Base-by-base conservation (phyloP, 306 rosid genomes). In the Vigna radiata region DNA sequence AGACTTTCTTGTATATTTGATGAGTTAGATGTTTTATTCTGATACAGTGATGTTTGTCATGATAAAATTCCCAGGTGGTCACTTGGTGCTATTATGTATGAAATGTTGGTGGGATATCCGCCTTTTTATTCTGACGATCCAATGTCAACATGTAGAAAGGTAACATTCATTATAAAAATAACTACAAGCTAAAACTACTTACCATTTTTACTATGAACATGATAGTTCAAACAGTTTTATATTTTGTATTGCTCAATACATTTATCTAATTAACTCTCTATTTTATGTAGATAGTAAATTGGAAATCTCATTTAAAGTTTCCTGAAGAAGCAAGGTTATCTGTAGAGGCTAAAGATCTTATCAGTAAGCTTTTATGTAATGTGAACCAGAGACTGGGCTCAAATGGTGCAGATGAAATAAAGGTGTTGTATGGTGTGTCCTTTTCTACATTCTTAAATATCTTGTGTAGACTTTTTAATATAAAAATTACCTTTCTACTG, bases 41-140 rank as follows among this genome's bases (percentile, higher is more conserved):
- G 82, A 79, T 15, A 47, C 17, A 48, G 41, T 64, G 56, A 56
- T 54, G 55, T 50, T 58, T 77, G 36, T 60, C 62, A 27, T 68
- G 13, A 66, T 19, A 47, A 47, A 80, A 64, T 70, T 64, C 11
- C 2, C 83, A 95, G 99, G 99, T 95, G 99, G 99, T 95, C 99
- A 73, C 97, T 95, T 81, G 99, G 99, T 76, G 99, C 99, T 81
- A 95, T 95, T 60, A 92, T 92, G 99, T 95, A 85, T 85, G 99
- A 95, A 89, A 95, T 95, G 99, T 80, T 95, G 16, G 96, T 95
- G 46, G 99, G 97, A n/a, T 95, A 92, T 75, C 99, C 99, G 0
- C 99, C 99, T 36, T 95, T 95, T 81, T 95, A 95, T 88, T 95
- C 99, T 39, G 97, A 92, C 68, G 99, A 95, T 86, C 97, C 99